Evolutionary conservation across 106 monocot species (phyloP), one percentile per base, ranked within the genome.

Genomic region (Agapanthus africanus): DNA sequence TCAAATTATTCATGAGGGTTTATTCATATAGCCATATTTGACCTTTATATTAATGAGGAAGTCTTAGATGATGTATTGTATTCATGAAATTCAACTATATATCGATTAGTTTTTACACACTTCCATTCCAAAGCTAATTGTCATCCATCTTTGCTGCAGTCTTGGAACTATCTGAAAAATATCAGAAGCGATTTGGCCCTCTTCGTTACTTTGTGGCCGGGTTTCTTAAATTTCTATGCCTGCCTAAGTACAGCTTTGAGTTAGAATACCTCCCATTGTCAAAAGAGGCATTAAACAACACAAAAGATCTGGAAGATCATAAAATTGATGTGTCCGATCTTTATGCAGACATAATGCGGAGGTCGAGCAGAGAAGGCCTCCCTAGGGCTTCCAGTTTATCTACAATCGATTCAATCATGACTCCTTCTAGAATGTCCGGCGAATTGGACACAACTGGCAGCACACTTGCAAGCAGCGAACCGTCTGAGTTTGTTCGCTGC

Each of bases 161-260:
- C 34, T 72, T 97, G 30, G 89, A 97, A 70, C 86, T 92, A 16
- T 97, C 97, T 72, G 92, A 92, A 68, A 92, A 89, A 64, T 89
- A 90, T 74, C 88, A 92, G 74, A 82, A 87, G 73, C 86, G 87
- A 27, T 90, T 92, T 81, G 97, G 97, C 40, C 89, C 92, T 69
- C 88, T 97, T 60, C 88, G 97, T 35, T 97, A 97, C 71, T 84
- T 97, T 65, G 78, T 91, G 34, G 89, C 97, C 27, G 97, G 97
- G 35, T 49, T 97, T 62, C 77, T 84, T 7, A 97, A 92, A 75
- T 97, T 97, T 65, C 31, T 97, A 26, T 92, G 87, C 73, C 79
- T 97, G 67, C 97, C 97, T 28, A 76, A 84, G 67, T 97, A 92
- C 68, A 87, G 67, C 65, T 97, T 82, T 81, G 92, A 97, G 68